Evolutionary conservation across 73 alveolate species (phyloP), one percentile per base, ranked within the genome.

Genomic region (Symbiodinium natans): DNA sequence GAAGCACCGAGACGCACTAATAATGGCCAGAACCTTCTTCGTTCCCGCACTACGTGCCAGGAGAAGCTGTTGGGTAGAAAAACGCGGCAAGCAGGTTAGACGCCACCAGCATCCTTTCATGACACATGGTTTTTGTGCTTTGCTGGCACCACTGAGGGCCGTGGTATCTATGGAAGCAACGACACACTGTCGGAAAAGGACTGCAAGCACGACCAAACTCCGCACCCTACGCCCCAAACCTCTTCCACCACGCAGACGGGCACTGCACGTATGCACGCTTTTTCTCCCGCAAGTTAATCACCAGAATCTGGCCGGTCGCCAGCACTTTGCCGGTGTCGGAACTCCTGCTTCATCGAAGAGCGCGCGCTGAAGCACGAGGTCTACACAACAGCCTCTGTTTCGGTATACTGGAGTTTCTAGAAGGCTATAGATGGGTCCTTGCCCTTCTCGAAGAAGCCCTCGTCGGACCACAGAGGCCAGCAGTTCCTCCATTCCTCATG

Each of bases 381-480:
- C 56, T 7, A 11, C 25, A 43, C 56, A 43, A 52, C 68, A 52
- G 17, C 68, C 1, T 7, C 68, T 10, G 2, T 4, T 6, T 4
- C 21, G 6, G 68, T 10, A 4, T 52, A 10, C 68, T 52, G 68
- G 68, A 52, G n/a, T 52, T 52, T 13, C 17, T 46, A 1, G 9
- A 46, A 46, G 27, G 68, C 1, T 11, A 52, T 27, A 3, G 68
- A 52, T 52, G 68, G 13, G 13, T 2, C 6, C 21, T 11, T 17
- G 68, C 68, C 25, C 68, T 52, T 52, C 29, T 52, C 68, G 41
- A 86, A 86, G 94, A 54, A 86, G 23, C 84, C 94, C 83, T 86
- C 83, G 40, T 86, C 94, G 0, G 94, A 86, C 94, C 94, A 86
- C 10, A 52, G 31, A 9, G 94, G 83, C 94, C 94, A 86, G 75